Percentiles rank a stretch among this genome's conserved stretches.
Conservation (phyloP, 164 flowering plant species). For the Amborella trichopoda region DNA sequence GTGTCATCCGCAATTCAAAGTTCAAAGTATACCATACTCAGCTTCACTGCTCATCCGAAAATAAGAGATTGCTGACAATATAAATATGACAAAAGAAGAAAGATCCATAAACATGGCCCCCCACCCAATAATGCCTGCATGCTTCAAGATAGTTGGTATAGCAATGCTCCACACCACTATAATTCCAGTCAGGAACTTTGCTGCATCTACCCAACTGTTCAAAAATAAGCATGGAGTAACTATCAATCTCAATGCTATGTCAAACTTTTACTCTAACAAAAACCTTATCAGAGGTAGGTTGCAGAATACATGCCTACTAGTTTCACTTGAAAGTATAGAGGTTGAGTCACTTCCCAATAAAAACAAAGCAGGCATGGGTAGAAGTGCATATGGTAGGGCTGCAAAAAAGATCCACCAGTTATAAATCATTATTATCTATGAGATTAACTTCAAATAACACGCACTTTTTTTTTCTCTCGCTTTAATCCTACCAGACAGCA, state of each 20-base stretch:
- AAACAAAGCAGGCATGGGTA: slow-evolving; percentile 84
- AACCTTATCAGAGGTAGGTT: not conserved
- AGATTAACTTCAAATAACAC: too few species aligned
- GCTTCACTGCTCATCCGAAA: slow-evolving; percentile 31
- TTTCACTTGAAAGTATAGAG: slow-evolving; percentile 31
- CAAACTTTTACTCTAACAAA: not conserved
- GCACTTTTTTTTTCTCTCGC: too few species aligned
- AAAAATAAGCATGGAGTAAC: not conserved
- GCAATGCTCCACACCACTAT: slow-evolving; percentile 91
- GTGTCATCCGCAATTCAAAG: not conserved
- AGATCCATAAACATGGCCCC: slow-evolving; percentile 78
- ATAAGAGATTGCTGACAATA: slow-evolving; percentile 46
- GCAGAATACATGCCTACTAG: slow-evolving; percentile 30
- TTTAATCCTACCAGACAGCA: slow-evolving; percentile 92
- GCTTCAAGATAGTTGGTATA: slow-evolving; percentile 78
- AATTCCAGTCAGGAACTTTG: slow-evolving; percentile 87
- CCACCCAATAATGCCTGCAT: slow-evolving; percentile 91
- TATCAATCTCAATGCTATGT: not conserved
- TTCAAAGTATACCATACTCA: slow-evolving; percentile 41
- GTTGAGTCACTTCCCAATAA: slow-evolving; percentile 54
- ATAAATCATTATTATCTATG: too few species aligned
- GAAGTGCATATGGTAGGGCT: slow-evolving; percentile 75
- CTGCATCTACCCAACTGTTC: slow-evolving; percentile 70
- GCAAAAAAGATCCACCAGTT: slow-evolving; percentile 28
- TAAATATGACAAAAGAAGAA: slow-evolving; percentile 61